phyloP scores from a whole-genome alignment of 2,329 filamentous ascomycete genomes.

The Diaporthe aspalathi region DNA sequence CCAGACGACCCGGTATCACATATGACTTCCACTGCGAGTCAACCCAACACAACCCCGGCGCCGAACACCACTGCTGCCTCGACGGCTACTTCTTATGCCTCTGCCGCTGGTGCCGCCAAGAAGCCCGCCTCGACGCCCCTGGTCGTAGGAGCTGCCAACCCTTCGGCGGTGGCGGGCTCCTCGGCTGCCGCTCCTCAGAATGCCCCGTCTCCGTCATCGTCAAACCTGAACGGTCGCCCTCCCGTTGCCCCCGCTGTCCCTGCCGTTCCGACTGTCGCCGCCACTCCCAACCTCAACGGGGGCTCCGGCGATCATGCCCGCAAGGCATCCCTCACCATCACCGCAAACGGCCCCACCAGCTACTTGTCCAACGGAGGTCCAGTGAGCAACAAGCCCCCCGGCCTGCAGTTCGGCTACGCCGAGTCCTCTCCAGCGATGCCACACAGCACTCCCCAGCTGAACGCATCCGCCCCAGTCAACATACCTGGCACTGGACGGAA shows the following conservation, averaged over 20 bases:
- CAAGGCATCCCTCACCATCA: constrained; percentile 93
- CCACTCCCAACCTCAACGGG: constrained; percentile 76
- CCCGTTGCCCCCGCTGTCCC: constrained; percentile 78
- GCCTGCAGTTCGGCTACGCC: constrained; percentile 85
- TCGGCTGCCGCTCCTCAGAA: constrained; percentile 65
- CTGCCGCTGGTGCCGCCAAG: constrained; percentile 72
- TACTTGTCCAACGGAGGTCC: constrained; percentile 81
- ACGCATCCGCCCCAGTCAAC: constrained; percentile 66
- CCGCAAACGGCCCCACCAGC: constrained; percentile 80
- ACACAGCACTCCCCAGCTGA: constrained; percentile 73
- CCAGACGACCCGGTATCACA: constrained; percentile 48
- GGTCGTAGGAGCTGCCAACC: constrained; percentile 69
- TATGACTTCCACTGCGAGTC: constrained; percentile 72
- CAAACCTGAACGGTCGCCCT: constrained; percentile 87
- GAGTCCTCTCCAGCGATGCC: constrained; percentile 72
- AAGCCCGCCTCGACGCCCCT: constrained; percentile 71
- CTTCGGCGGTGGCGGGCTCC: constrained; percentile 66
- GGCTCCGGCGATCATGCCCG: constrained; percentile 77
- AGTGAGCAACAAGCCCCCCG: constrained; percentile 63
- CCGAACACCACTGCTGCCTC: constrained; percentile 67
- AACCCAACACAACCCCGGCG: constrained; percentile 67
- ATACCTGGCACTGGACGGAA: constrained; percentile 77
- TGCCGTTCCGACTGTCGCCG: constrained; percentile 69
- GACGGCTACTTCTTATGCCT: constrained; percentile 72
- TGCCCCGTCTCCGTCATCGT: constrained; percentile 74